A percentile compares a stretch with the other conserved stretches of the same genome.
Conservation (phyloP, 257 asterid genomes). For the Cinchona pubescens region DNA sequence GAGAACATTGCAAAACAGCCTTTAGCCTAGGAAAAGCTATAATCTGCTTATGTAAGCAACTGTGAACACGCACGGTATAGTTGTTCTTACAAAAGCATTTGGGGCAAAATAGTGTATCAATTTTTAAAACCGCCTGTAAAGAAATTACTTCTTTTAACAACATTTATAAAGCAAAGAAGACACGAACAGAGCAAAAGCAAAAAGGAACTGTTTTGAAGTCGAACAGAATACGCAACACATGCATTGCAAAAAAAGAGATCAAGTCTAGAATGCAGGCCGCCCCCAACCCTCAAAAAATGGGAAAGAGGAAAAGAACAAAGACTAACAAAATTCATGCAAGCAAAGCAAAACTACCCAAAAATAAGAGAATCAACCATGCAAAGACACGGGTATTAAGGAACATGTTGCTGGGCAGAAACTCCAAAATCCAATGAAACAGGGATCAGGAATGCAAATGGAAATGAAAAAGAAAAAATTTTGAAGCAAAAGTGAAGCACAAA, state of each 20-base stretch:
- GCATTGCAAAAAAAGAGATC: neutral
- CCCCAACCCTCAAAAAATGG: neutral
- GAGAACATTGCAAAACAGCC: neutral
- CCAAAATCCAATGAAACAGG: neutral
- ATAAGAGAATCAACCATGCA: constrained; percentile 2
- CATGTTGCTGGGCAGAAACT: neutral
- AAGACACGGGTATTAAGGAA: neutral
- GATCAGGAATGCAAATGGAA: neutral
- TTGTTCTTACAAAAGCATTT: neutral
- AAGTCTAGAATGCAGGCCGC: neutral
- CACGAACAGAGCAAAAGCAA: neutral
- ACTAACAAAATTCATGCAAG: neutral
- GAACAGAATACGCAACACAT: neutral
- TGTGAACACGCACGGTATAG: no score
- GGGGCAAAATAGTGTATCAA: neutral
- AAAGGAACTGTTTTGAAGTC: neutral
- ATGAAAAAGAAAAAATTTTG: neutral
- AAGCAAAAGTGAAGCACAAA: constrained; percentile 1
- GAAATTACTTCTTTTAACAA: neutral
- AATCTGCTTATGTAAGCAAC: neutral
- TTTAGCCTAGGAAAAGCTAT: neutral
- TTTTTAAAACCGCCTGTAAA: neutral
- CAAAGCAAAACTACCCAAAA: neutral
- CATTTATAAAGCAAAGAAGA: neutral
- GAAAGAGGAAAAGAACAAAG: neutral